Evolutionary conservation across 768 basidiomycete species (phyloP).

Genomic region (Calvatia gigantea): DNA sequence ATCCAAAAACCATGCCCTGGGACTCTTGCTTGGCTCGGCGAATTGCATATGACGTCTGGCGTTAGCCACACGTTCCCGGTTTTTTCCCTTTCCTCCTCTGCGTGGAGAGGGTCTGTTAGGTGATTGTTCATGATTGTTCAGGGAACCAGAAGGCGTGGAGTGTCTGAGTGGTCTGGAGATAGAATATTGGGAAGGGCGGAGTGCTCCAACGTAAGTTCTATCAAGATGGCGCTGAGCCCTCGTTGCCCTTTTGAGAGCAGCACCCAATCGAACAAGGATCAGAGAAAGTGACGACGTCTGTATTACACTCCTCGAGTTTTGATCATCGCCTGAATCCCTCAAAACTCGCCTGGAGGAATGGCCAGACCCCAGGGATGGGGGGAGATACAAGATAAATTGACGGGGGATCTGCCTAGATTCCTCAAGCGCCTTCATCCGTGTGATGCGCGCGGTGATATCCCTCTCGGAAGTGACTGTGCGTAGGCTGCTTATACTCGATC

Average conservation of each 20-base stretch:
- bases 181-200: slow-evolving; percentile 21
- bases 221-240: slow-evolving; percentile 16
- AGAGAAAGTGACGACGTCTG: slow-evolving; percentile 44
- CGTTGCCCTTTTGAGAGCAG: slow-evolving; percentile 35
- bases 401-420: slow-evolving; percentile 56
- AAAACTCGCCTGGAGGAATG: slow-evolving; percentile 3
- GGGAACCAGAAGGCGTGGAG: neutral
- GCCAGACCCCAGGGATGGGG: slow-evolving; percentile 27
- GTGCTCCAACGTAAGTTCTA: neutral
- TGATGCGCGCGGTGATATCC: slow-evolving; percentile 55
- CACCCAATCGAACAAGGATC: slow-evolving; percentile 48
- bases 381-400: slow-evolving; percentile 63
- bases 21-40: slow-evolving; percentile 17
- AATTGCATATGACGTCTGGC: neutral
- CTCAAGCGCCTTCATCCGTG: slow-evolving; percentile 59
- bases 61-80: slow-evolving; percentile 22
- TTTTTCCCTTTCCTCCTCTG: slow-evolving; percentile 46
- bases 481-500: slow-evolving; percentile 46
- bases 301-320: slow-evolving; percentile 23
- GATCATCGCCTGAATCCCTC: slow-evolving; percentile 3
- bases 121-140: neutral
- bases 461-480: slow-evolving; percentile 53
- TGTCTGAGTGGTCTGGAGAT: slow-evolving; percentile 1
- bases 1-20: slow-evolving; percentile 87
- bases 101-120: slow-evolving; percentile 13